A percentile compares a stretch with the other conserved stretches of the same genome.
Conservation (phyloP, 257 asterid species). For the Solanum chilense region DNA sequence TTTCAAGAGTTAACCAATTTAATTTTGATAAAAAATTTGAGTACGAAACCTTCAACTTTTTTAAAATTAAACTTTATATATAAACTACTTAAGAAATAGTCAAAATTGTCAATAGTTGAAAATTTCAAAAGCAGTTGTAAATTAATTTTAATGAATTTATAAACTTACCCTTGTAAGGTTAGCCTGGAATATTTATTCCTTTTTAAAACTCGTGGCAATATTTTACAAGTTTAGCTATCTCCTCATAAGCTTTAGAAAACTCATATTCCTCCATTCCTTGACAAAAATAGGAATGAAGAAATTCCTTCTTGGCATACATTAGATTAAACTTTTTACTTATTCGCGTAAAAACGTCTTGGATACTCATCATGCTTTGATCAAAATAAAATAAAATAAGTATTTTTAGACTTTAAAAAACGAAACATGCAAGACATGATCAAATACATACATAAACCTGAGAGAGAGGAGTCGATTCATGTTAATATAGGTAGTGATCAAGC, state of each 20-base stretch:
- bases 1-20: no score
- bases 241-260: background rate
- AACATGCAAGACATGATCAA: no score
- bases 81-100: no score
- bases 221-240: background rate
- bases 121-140: no score
- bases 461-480: slow-evolving; percentile 9
- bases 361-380: background rate
- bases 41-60: no score
- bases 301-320: background rate
- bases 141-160: no score
- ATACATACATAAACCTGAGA: background rate
- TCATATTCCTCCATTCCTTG: background rate
- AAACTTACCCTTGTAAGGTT: no score
- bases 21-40: no score
- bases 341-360: background rate
- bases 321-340: background rate
- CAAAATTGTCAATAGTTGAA: no score
- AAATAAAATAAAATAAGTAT: background rate
- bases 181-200: no score
- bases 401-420: background rate
- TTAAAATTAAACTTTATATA: no score
- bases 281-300: background rate
- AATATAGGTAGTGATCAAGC: background rate
- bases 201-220: no score